A percentile compares a stretch with the other conserved stretches of the same genome.
These are phyloP conservation scores for Lizanozyma gosingica DNA, from an alignment of 1,139 yeast species.

Conservation along the genomic window DNA sequence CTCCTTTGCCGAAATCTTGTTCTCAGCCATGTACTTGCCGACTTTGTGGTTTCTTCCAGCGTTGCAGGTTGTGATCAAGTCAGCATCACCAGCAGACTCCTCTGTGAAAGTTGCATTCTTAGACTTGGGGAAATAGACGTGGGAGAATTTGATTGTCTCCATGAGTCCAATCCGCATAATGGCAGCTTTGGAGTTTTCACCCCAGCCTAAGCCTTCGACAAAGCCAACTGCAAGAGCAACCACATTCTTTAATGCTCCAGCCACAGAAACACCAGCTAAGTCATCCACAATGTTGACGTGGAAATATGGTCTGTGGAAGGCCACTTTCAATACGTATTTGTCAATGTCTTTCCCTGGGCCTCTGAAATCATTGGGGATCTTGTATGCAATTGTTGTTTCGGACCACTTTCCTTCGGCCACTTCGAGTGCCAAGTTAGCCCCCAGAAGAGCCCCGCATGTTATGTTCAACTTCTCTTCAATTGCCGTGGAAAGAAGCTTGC, in stretches of 20 bases:
- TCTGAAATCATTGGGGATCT: constrained; percentile 56
- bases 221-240: constrained; percentile 92
- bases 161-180: constrained; percentile 87
- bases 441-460: constrained; percentile 89
- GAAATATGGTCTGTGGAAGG: constrained; percentile 93
- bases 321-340: constrained; percentile 53
- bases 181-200: constrained; percentile 95
- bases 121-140: constrained; percentile 58
- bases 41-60: constrained; percentile 94
- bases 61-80: constrained; percentile 89
- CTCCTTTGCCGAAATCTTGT: constrained; percentile 62
- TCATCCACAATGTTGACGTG: constrained; percentile 85
- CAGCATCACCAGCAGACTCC: constrained; percentile 96
- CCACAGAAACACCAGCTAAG: constrained; percentile 88
- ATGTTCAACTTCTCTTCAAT: constrained; percentile 71
- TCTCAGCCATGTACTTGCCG: constrained; percentile 68
- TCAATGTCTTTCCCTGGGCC: constrained; percentile 74
- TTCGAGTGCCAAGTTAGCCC: constrained; percentile 93
- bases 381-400: constrained; percentile 90
- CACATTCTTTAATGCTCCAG: constrained; percentile 92
- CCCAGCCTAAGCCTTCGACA: constrained; percentile 96
- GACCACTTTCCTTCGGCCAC: constrained; percentile 91
- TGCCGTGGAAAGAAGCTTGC: constrained; percentile 66
- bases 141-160: constrained; percentile 82
- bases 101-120: constrained; percentile 73